Evolutionary conservation across 2,329 filamentous ascomycete genomes (phyloP).

Genomic region (Leptodontidium sp.): DNA sequence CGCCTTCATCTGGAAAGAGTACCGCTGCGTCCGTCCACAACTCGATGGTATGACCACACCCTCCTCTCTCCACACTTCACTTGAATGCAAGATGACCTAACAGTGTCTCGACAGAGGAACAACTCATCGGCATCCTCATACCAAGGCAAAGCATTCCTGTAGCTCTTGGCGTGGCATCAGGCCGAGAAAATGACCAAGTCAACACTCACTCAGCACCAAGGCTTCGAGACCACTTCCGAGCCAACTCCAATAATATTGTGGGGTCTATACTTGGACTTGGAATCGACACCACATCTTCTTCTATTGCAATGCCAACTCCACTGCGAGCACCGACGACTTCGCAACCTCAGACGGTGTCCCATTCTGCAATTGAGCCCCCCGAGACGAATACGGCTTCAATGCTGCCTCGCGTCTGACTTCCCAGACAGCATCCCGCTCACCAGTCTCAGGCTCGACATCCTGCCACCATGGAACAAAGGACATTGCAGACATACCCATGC

Average conservation of each 20-base stretch:
- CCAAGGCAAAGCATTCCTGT: not conserved
- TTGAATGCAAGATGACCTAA: not conserved
- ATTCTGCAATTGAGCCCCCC: not conserved
- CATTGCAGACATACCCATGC: not conserved
- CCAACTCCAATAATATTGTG: not conserved
- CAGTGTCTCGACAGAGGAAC: not conserved
- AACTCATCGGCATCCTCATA: not conserved
- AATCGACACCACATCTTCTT: too few species aligned
- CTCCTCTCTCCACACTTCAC: not conserved
- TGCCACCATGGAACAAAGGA: not conserved
- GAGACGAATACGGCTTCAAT: not conserved
- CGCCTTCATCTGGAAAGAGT: conserved; percentile 1
- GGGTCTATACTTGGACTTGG: not conserved
- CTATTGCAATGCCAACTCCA: not conserved
- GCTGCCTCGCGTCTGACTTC: not conserved
- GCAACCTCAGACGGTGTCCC: not conserved
- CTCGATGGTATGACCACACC: conserved; percentile 1
- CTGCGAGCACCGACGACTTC: not conserved
- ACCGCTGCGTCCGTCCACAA: not conserved
- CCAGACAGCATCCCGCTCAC: too few species aligned
- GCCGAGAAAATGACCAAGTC: not conserved
- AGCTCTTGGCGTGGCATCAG: not conserved
- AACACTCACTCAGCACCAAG: not conserved
- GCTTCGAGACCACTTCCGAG: conserved; percentile 3
- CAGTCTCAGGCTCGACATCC: not conserved